Evolutionary conservation across 2,329 filamentous ascomycete species (phyloP), one percentile per base, ranked within the genome.

Genomic region (Tolypocladium capitatum): DNA sequence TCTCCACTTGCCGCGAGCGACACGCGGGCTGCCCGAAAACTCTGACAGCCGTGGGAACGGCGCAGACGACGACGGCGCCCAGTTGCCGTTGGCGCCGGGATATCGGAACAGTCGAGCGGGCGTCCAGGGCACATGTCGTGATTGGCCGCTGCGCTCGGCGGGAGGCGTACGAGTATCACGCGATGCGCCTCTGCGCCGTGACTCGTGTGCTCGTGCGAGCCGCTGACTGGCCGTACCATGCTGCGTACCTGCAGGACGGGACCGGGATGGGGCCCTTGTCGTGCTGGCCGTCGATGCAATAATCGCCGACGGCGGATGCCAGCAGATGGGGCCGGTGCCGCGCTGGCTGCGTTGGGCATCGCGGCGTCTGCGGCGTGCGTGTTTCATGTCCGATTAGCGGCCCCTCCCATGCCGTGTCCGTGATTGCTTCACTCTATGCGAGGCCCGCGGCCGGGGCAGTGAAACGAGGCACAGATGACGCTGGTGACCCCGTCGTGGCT

Each of bases 171-270:
- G n/a, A n/a, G n/a, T n/a, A n/a, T n/a, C n/a, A n/a, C n/a, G n/a
- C n/a, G n/a, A n/a, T n/a, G n/a, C n/a, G n/a, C n/a, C n/a, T n/a
- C n/a, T n/a, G n/a, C n/a, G n/a, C n/a, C n/a, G n/a, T n/a, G n/a
- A n/a, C n/a, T n/a, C n/a, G n/a, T n/a, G n/a, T n/a, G n/a, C n/a
- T n/a, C n/a, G n/a, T n/a, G n/a, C n/a, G 8, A 11, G 38, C 38
- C 38, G n/a, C 41, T 53, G 49, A 55, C 46, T 54, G 55, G 53
- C 44, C 46, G 53, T 53, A n/a, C n/a, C n/a, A n/a, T n/a, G n/a
- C n/a, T n/a, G n/a, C n/a, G n/a, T n/a, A 51, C 53, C 53, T 56
- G 52, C 49, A 49, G 46, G 44, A 41, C 30, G 45, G 45, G 35
- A 24, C 31, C 21, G 20, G 43, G 43, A 45, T 43, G 41, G 42